These are phyloP conservation scores for Jasminum sambac DNA, from an alignment of 257 asterid genomes.

Conservation along the genomic window DNA sequence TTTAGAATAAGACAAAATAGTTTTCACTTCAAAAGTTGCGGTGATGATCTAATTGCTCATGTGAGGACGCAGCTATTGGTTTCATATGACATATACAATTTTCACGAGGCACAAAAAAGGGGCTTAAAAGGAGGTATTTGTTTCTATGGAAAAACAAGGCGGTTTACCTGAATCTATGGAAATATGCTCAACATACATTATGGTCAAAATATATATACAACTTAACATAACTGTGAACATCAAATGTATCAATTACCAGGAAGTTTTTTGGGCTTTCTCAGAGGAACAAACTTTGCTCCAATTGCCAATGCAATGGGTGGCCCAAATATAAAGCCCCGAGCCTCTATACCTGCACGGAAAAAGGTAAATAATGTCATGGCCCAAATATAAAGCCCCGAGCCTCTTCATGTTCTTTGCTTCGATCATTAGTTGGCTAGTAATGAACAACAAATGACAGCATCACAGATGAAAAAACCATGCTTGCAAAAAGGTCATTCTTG, in stretches of 20 bases:
- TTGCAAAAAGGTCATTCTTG: neutral
- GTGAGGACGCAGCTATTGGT: too few species aligned
- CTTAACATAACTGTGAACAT: neutral
- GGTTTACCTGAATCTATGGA: neutral
- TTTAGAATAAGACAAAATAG: neutral
- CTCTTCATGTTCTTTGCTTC: neutral
- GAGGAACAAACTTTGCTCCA: conserved; percentile 86
- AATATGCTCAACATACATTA: neutral
- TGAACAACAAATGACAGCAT: neutral
- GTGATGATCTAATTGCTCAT: too few species aligned
- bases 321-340: conserved; percentile 83
- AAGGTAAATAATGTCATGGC: neutral
- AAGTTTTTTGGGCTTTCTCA: conserved; percentile 71
- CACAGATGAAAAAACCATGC: neutral
- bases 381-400: too few species aligned
- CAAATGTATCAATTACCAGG: conserved; percentile 48
- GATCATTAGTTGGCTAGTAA: neutral
- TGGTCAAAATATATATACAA: neutral
- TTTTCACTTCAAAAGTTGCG: neutral
- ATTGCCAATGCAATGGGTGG: conserved; percentile 82
- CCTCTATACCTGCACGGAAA: conserved; percentile 63
- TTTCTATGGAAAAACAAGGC: neutral
- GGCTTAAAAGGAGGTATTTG: too few species aligned
- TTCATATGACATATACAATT: neutral
- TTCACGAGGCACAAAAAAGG: neutral